phyloP scores from a whole-genome alignment of 345 rosid species.

The Eucalyptus virginea region DNA sequence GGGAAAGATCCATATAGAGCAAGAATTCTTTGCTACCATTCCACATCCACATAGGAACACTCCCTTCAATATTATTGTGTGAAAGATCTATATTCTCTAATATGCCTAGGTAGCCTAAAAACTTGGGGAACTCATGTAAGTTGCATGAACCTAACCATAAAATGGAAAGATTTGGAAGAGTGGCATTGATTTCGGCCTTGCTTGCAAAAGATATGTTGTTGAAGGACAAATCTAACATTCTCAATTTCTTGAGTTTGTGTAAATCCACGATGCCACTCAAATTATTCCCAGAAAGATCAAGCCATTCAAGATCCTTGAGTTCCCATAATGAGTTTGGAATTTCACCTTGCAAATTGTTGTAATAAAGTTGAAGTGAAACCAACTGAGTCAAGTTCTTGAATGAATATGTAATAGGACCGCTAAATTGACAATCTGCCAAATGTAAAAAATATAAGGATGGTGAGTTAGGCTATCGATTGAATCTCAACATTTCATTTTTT shows the following conservation, averaged over 20 bases:
- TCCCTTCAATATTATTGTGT: too few relatives aligned
- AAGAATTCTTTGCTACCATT: too few relatives aligned
- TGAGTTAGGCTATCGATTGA: not conserved
- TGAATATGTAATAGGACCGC: not conserved
- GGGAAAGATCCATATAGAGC: fast-evolving
- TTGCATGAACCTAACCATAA: fast-evolving
- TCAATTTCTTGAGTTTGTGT: not conserved
- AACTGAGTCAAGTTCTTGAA: not conserved
- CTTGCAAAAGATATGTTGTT: not conserved
- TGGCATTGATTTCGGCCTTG: fast-evolving
- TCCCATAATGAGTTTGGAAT: not conserved
- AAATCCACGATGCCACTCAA: not conserved
- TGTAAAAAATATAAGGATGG: not conserved
- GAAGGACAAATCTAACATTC: fast-evolving
- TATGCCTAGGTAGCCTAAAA: fast-evolving
- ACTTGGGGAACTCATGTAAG: too few relatives aligned
- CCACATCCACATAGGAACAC: too few relatives aligned
- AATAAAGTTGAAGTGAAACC: fast-evolving
- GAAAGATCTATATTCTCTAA: fast-evolving
- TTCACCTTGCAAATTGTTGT: not conserved
- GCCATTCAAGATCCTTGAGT: not conserved
- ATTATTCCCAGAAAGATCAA: fast-evolving
- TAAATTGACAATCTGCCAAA: not conserved
- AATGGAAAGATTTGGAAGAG: fast-evolving
- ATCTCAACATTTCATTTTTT: too few relatives aligned